Percentiles rank a stretch among this genome's conserved stretches.
phyloP scores from a whole-genome alignment of 2,329 filamentous ascomycete species.

The Dothidotthia symphoricarpi region DNA sequence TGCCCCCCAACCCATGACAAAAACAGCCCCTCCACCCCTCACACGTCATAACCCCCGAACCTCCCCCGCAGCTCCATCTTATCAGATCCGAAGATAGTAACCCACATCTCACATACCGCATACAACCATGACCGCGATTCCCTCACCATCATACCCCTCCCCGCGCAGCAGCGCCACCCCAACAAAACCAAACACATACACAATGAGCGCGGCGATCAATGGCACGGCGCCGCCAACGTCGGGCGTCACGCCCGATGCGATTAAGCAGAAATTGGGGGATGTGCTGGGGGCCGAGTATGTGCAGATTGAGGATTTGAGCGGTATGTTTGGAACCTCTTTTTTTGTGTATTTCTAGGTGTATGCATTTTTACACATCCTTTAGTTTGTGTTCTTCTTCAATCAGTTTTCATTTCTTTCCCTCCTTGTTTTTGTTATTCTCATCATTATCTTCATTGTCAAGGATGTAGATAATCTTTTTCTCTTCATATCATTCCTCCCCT shows the following conservation, averaged over 20 bases:
- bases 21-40: conserved; percentile 1
- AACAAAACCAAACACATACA: conserved; percentile 6
- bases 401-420: neutral
- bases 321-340: conserved; percentile 58
- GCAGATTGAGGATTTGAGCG: conserved; percentile 88
- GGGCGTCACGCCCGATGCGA: conserved; percentile 68
- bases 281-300: conserved; percentile 75
- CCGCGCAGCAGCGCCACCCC: neutral
- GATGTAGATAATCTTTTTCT: no score
- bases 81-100: conserved; percentile 37
- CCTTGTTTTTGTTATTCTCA: neutral
- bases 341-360: no score
- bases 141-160: conserved; percentile 27
- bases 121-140: conserved; percentile 2
- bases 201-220: conserved; percentile 41
- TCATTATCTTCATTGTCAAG: neutral
- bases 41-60: conserved; percentile 10
- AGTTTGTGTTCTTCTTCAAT: no score
- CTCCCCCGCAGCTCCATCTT: conserved; percentile 22
- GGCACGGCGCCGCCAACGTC: conserved; percentile 40
- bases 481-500: no score
- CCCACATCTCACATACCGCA: conserved; percentile 18
- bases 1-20: no score
- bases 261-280: conserved; percentile 67
- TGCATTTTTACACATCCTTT: no score